These are phyloP conservation scores for Plasmodium inui DNA, from an alignment of 169 alveolate genomes.

Conservation along the genomic window DNA sequence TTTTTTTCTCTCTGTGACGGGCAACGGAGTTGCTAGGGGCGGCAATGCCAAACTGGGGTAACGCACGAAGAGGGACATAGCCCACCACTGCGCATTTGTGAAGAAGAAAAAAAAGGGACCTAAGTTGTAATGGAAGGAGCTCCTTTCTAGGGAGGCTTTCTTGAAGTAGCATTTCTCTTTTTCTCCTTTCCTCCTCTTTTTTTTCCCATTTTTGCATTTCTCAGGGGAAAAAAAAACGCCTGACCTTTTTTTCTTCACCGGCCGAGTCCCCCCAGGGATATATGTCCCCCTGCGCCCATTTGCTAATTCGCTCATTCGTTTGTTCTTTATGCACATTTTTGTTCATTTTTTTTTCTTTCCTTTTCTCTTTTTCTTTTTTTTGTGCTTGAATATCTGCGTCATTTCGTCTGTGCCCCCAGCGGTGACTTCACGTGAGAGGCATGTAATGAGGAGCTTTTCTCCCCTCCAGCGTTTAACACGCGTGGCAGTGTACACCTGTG, in stretches of 20 bases:
- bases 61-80: neutral
- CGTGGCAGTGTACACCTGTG: neutral
- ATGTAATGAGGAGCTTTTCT: neutral
- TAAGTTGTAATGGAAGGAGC: neutral
- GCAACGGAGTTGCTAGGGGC: neutral
- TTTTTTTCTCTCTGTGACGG: neutral
- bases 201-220: neutral
- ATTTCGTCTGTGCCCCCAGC: neutral
- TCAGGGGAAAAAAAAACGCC: neutral
- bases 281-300: neutral
- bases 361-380: no score
- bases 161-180: neutral
- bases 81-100: neutral
- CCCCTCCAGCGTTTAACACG: neutral
- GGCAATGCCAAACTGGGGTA: neutral
- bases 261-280: neutral
- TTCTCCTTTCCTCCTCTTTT: neutral
- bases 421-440: neutral
- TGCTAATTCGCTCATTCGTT: neutral
- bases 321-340: neutral
- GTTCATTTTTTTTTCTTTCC: neutral
- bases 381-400: neutral
- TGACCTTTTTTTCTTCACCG: neutral
- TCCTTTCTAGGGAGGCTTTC: neutral
- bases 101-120: neutral